Conservation (phyloP, 179 eudicot species). For the Gypsophila paniculata region DNA sequence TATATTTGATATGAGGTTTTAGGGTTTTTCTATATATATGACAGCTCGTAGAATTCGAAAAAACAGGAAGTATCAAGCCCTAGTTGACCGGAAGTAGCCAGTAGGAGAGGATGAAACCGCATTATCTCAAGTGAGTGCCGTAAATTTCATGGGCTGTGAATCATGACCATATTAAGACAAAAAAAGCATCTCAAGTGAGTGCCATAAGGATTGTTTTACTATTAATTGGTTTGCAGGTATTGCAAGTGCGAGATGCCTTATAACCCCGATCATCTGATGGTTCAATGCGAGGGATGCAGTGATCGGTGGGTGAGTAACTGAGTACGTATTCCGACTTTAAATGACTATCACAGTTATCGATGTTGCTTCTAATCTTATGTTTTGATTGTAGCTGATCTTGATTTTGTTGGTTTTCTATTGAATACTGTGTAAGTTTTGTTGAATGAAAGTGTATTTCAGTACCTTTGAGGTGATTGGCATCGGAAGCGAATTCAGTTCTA, state of each 20-base stretch:
- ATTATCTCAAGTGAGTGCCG: too few relatives aligned
- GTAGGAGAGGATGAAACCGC: too few relatives aligned
- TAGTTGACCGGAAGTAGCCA: too few relatives aligned
- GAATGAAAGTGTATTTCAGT: neutral
- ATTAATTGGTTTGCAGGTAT: constrained; percentile 42
- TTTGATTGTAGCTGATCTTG: neutral
- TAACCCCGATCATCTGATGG: constrained; percentile 89
- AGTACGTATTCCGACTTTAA: constrained; percentile 19
- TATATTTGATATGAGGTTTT: too few relatives aligned
- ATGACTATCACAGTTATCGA: neutral
- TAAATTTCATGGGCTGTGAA: too few relatives aligned
- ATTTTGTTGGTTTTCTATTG: neutral
- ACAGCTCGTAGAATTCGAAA: too few relatives aligned
- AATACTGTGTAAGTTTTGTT: neutral
- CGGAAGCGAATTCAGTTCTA: neutral
- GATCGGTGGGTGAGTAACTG: too few relatives aligned
- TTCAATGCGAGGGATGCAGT: constrained; percentile 76
- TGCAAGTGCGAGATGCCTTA: constrained; percentile 94
- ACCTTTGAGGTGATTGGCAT: neutral
- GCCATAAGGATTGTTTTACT: neutral
- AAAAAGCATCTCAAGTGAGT: too few relatives aligned
- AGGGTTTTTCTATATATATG: too few relatives aligned
- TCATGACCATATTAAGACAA: too few relatives aligned
- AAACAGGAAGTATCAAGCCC: too few relatives aligned
- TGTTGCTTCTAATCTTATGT: neutral